Conservation (phyloP, 352 stramenopile species). For the Globisporangium mamillatum region DNA sequence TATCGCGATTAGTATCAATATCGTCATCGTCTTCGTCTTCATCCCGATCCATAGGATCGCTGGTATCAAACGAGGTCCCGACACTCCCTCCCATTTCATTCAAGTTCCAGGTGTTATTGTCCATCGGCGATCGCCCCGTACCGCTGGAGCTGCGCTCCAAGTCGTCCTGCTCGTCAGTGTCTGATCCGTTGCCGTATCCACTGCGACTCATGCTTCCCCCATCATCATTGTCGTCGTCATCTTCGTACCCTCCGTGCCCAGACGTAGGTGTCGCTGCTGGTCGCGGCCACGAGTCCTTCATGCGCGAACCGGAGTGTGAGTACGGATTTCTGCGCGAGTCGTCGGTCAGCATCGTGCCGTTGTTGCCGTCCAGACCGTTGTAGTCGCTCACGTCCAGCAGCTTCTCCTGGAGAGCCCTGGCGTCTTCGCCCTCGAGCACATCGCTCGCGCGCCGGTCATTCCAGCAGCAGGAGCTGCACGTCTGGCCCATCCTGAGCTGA, state of each 20-base stretch:
- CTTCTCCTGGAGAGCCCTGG: conserved; percentile 47
- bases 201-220: neutral
- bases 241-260: neutral
- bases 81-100: neutral
- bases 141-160: conserved; percentile 5
- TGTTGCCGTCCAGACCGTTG: conserved; percentile 6
- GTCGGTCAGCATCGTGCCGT: conserved; percentile 12
- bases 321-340: conserved; percentile 14
- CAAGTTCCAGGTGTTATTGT: conserved; percentile 5
- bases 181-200: neutral
- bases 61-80: neutral
- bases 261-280: conserved; percentile 8
- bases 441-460: conserved; percentile 31
- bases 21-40: conserved; percentile 1
- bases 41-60: neutral
- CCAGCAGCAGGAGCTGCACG: conserved; percentile 37
- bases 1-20: neutral
- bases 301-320: conserved; percentile 11
- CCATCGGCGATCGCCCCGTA: neutral
- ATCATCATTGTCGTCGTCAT: conserved; percentile 1
- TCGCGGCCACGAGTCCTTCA: conserved; percentile 15
- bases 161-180: neutral
- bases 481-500: conserved; percentile 27
- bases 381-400: conserved; percentile 29
- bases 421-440: conserved; percentile 27